Evolutionary conservation across 768 basidiomycete species (phyloP), one percentile per base, ranked within the genome.

Genomic region (Agaricus blazei): DNA sequence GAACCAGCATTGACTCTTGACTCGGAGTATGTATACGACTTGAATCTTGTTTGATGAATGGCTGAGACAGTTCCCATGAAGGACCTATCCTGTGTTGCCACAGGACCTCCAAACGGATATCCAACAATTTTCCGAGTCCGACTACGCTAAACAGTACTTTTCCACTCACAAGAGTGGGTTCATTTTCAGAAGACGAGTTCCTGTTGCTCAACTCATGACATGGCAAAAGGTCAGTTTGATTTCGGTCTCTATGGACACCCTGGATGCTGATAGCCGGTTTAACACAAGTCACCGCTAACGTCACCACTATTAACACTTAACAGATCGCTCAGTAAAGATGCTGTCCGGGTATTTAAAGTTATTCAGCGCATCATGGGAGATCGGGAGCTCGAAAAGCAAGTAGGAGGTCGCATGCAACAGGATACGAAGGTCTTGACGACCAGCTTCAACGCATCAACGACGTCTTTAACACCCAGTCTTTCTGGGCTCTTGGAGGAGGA

Each of bases 361-460:
- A 81, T 96, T 43, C 95, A 97, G 65, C 87, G 85, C 53, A 83
- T 95, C 44, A 98, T 97, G 93, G 93, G 93, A 38, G 94, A 97
- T 64, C 80, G 92, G 7, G 89, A 93, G 60, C 83, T 83, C 24
- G 89, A 90, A 57, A 80, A 75, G 56, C 67, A 77, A 3, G 70
- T 77, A n/a, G 75, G 74, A 19, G 72, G 82, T 42, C 81, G 81
- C 3, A 50, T 75, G 15, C 72, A 73, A 48, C 60, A 70, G n/a
- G 77, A 79, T 41, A 68, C 61, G 43, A 76, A 77, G 51, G 66
- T 73, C 6, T 74, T 74, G 58, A 64, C 72, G 37, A 69, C 67
- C 36, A 71, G 78, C 19, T 70, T 80, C 36, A 78, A 77, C 55
- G 66, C 63, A 0, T 81, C 80, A 2, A 75, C 78, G 4, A 67